Percentiles rank a stretch among this genome's conserved stretches.
phyloP scores from a whole-genome alignment of 139 green algal genomes.

The Tetradesmus lagerheimii region DNA sequence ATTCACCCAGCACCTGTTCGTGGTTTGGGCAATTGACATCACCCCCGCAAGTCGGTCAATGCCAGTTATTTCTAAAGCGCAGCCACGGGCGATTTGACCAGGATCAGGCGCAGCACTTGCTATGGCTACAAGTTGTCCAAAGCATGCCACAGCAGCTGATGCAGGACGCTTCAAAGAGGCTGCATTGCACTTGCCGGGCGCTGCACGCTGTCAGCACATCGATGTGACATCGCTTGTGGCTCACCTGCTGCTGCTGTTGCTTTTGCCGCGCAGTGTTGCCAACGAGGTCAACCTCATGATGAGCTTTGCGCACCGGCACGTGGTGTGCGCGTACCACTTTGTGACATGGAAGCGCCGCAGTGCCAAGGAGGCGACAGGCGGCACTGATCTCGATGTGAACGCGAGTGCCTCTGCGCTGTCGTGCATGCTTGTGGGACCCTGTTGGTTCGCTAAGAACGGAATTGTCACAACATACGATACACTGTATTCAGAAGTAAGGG shows the following conservation, averaged over 20 bases:
- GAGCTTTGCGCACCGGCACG: slow-evolving; percentile 42
- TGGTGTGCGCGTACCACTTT: slow-evolving; percentile 53
- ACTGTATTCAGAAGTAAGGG: no score
- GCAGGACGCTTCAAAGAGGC: not conserved
- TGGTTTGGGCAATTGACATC: no score
- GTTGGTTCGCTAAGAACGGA: no score
- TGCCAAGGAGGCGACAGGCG: not conserved
- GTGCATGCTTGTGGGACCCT: no score
- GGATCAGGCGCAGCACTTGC: no score
- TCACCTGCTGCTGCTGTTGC: not conserved
- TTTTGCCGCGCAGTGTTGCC: not conserved
- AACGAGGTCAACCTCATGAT: slow-evolving; percentile 41
- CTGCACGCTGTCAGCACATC: not conserved
- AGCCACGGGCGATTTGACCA: no score
- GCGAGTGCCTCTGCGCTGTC: not conserved
- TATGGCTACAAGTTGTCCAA: no score
- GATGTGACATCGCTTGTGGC: not conserved
- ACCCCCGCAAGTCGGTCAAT: no score
- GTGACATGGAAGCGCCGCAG: slow-evolving; percentile 26
- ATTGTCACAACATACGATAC: no score
- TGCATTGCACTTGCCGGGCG: no score
- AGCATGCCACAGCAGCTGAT: not conserved
- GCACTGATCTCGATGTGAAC: not conserved
- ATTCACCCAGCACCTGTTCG: no score
- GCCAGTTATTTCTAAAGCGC: no score